These are phyloP conservation scores for Cubamyces sp. DNA, from an alignment of 768 basidiomycete genomes.

Conservation along the genomic window DNA sequence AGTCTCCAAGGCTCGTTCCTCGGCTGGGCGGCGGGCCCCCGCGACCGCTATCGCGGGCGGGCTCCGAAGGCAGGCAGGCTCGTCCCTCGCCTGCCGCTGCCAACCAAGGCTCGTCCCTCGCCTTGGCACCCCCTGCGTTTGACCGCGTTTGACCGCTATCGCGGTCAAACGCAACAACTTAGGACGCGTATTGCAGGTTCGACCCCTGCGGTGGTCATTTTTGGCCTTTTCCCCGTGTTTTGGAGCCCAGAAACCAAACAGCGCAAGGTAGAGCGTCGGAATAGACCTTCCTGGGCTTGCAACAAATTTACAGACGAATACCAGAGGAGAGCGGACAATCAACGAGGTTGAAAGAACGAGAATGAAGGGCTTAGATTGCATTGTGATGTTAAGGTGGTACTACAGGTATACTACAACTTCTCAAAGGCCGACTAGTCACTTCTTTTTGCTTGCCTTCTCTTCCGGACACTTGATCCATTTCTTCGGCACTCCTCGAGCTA, in stretches of 20 bases:
- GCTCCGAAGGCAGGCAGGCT: too few relatives aligned
- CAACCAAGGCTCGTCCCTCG: too few relatives aligned
- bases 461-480: slow-evolving; percentile 72
- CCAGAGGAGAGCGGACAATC: neutral
- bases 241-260: neutral
- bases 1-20: too few relatives aligned
- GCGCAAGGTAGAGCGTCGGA: neutral
- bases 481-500: slow-evolving; percentile 75
- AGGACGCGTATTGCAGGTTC: slow-evolving; percentile 96
- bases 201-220: slow-evolving; percentile 84
- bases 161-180: too few relatives aligned
- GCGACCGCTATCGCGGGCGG: too few relatives aligned
- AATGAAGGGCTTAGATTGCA: neutral
- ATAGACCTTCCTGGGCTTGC: neutral
- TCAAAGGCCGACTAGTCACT: slow-evolving; percentile 1
- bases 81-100: too few relatives aligned
- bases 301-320: neutral
- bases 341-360: neutral
- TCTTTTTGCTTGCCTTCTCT: slow-evolving; percentile 48
- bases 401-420: neutral
- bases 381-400: neutral
- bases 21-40: too few relatives aligned
- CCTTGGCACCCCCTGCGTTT: too few relatives aligned
- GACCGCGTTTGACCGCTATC: too few relatives aligned
- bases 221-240: neutral